Evolutionary conservation across 345 rosid species (phyloP), one percentile per base, ranked within the genome.

Genomic region (Eucalyptus regnans): DNA sequence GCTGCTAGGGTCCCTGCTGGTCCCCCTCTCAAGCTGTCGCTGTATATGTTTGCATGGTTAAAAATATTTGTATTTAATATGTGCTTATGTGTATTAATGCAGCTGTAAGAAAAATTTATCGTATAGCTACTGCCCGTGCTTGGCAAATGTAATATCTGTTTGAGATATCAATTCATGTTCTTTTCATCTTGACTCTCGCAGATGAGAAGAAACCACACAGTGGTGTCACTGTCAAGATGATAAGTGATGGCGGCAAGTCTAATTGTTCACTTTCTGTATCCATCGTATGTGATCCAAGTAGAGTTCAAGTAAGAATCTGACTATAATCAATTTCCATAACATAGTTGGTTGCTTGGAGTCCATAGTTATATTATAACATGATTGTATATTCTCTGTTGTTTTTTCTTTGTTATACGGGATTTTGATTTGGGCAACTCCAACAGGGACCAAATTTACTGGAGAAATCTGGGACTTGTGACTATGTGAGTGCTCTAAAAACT

Each of bases 181-280:
- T 58, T 89, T 56, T 90, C 18, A 86, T 64, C 52, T 76, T 87
- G 52, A 86, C 88, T 88, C 79, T 52, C 83, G 88, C 94, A 98
- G 99, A 98, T 93, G 86, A 92, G 85, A 88, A 91, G 88, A 94
- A 96, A 93, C 99, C 99, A 44, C 92, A 92, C 88, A 95, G 91
- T 89, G 99, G 99, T 89, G 96, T 98, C 89, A 90, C 90, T 93
- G 95, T 97, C 90, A 96, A 92, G 91, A 96, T 97, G 96, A 94
- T 94, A 88, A 88, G 88, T 90, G 87, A 86, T 87, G 90, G 91
- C 86, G 88, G 88, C 51, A 90, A 90, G 88, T 62, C 80, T 52
- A 92, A 93, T 84, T 98, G 99, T 91, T 96, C 99, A 7, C 97
- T 98, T 86, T 93, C 98, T 56, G 96, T 97, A 43, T 94, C 97